Evolutionary conservation across 306 rosid genomes (phyloP).

Genomic region (Vicia faba): DNA sequence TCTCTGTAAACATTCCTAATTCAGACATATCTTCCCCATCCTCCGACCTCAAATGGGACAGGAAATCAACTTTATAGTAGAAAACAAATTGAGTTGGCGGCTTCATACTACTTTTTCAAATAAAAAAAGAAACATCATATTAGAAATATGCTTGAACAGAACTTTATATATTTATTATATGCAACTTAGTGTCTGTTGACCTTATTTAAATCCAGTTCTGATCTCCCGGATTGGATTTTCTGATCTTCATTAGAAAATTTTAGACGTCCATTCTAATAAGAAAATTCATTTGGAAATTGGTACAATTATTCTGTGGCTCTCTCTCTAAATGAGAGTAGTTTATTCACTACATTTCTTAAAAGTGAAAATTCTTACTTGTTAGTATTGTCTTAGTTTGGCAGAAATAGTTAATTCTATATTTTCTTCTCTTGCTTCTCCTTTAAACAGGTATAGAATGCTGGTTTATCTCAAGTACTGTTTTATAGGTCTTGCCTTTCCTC

Average conservation of each 20-base stretch:
- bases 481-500: conserved; percentile 94
- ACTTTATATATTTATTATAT: background rate
- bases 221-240: background rate
- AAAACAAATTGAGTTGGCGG: too few relatives aligned
- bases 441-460: conserved; percentile 81
- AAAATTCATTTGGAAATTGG: conserved; percentile 17
- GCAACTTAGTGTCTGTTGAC: conserved; percentile 26
- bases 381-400: conserved; percentile 32
- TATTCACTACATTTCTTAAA: conserved; percentile 25
- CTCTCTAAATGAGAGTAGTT: conserved; percentile 25
- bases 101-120: conserved; percentile 15
- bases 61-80: too few relatives aligned
- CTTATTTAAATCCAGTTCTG: conserved; percentile 10
- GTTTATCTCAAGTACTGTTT: conserved; percentile 96
- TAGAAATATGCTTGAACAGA: conserved; percentile 6
- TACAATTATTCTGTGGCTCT: conserved; percentile 23
- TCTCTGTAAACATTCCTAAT: conserved; percentile 26
- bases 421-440: conserved; percentile 28
- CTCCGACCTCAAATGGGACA: background rate
- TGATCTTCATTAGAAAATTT: background rate
- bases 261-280: conserved; percentile 9
- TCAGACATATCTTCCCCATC: background rate
- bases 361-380: conserved; percentile 26
- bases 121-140: background rate
- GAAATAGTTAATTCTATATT: conserved; percentile 25